Base-by-base conservation (phyloP, 345 rosid genomes). In the Populus simonii region DNA sequence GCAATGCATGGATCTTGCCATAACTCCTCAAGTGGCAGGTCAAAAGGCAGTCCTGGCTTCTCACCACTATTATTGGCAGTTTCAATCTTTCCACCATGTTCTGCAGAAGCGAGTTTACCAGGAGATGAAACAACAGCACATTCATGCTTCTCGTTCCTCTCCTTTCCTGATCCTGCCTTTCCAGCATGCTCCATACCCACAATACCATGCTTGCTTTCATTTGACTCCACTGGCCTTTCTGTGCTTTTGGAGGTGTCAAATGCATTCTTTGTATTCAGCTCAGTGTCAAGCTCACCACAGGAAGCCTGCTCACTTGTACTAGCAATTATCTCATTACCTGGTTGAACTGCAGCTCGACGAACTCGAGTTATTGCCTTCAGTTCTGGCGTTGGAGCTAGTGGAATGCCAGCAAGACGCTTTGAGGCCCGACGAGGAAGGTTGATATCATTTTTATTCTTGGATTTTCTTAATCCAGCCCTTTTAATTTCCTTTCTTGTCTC, bases 1-100 rank as follows among this genome's bases (percentile, higher is more conserved):
- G 97, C 99, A 25, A 96, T 96, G 87, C 99, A 96, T 45, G 99
- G 98, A 78, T 96, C 99, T 49, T 87, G 81, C 84, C 94, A 88
- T 72, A 96, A 77, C 83, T 92, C 97, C n/a, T 86, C 90, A 27
- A 92, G 88, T 51, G 93, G 90, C 62, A 86, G 78, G 80, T 91
- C 90, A 57, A 86, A 63, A 31, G 82, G 41, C 27, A 51, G 66
- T 36, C 39, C 83, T 11, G 79, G 73, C 84, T 83, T 74, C 75
- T 66, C 85, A 70, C 79, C 87, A 63, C 76, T 77, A 17, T 33
- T 71, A 71, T 25, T 41, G 39, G 38, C 79, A 13, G 66, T 76
- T 79, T 71, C 80, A 51, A 70, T 72, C 27, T 70, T 79, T 27
- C 23, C 51, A 16, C 71, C 22, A 59, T 65, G 33, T 61, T 70